Base-by-base conservation (phyloP, 2,329 filamentous ascomycete genomes). In the Neonectria punicea region DNA sequence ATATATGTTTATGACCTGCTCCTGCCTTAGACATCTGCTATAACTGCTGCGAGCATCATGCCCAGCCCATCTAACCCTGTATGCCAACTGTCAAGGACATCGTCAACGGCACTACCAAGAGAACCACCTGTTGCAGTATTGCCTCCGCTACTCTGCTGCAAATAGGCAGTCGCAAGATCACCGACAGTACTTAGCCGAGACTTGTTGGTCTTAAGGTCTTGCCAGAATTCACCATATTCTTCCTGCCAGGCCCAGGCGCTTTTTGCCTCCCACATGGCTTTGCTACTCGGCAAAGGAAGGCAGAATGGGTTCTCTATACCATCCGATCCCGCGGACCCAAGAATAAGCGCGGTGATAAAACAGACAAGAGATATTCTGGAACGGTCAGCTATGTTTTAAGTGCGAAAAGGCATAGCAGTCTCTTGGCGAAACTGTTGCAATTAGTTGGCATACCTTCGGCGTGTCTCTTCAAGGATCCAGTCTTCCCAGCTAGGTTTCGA, bases 401-500 rank as follows among this genome's bases (percentile, higher is more conserved):
- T 34, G 5, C 8, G 5, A 34, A 51, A 20, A 20, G 5, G 20
- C 1, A 18, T 3, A 2, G 14, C 9, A 47, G 9, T 25, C 20
- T 18, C 34, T 22, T 32, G 14, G 5, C 1, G 9, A 43, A n/a
- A 25, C 5, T 22, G 6, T 7, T 6, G 3, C 10, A 7, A 20
- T 5, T 5, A 39, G 6, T 3, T n/a, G 8, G n/a, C 28, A 36
- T 47, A 53, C 47, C 56, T 53, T 51, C 56, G 56, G 4, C 56
- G 56, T 4, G 56, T 53, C 18, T 59, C 56, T 32, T 59, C 56
- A 8, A 59, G 41, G 6, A 59, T 59, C 36, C 56, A 59, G 3
- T 59, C 47, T n/a, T 59, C 47, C 56, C 47, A 59, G 14, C 5
- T 43, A 4, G 47, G 56, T 32, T 25, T 32, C 4, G 56, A 41